These are phyloP conservation scores for Trypanosoma lewisi DNA, from an alignment of 208 protist species.

Conservation along the genomic window DNA sequence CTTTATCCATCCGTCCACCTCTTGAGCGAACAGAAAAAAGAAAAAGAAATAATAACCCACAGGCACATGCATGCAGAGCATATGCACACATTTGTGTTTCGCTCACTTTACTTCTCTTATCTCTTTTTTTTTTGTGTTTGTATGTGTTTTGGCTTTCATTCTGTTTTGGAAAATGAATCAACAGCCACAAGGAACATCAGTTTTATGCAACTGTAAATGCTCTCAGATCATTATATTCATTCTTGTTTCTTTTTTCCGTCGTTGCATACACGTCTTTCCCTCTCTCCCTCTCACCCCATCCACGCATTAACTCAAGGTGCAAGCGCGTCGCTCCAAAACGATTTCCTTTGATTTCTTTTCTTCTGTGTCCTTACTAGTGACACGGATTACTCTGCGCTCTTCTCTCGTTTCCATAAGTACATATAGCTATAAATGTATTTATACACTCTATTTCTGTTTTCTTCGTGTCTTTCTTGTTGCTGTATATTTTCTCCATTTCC, in stretches of 20 bases:
- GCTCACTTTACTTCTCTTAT: neutral
- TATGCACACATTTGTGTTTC: neutral
- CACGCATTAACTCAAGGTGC: too few species aligned
- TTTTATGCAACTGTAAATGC: too few species aligned
- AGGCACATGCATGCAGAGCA: neutral
- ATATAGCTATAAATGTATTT: too few species aligned
- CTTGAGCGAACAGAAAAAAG: neutral
- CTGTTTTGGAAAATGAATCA: too few species aligned
- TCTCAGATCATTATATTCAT: neutral
- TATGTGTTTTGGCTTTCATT: too few species aligned
- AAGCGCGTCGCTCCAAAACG: too few species aligned
- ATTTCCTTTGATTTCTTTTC: neutral
- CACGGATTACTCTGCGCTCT: too few species aligned
- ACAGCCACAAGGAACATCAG: too few species aligned
- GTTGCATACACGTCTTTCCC: too few species aligned
- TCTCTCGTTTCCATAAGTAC: neutral
- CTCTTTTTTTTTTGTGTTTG: neutral
- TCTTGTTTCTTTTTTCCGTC: neutral
- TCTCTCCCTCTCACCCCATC: too few species aligned
- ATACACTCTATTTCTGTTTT: conserved; percentile 10
- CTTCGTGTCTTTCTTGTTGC: conserved; percentile 20
- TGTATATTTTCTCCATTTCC: neutral
- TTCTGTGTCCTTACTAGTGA: too few species aligned
- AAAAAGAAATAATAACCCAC: neutral
- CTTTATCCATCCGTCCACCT: too few species aligned